Base-by-base conservation (phyloP, 2,329 filamentous ascomycete species). In the Penicillium crustosum region DNA sequence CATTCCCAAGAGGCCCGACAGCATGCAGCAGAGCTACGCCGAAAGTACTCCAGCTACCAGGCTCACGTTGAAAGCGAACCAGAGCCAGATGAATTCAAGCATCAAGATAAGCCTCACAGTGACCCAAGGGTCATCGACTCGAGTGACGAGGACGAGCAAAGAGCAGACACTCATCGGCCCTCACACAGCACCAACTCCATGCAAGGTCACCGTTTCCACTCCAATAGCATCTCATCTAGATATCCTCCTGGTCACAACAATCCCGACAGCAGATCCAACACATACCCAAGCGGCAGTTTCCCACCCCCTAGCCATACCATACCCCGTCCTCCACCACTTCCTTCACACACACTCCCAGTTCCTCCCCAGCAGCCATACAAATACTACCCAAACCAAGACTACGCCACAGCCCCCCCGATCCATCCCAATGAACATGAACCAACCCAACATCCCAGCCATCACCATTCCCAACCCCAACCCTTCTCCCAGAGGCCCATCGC, bases 51-150 rank as follows among this genome's bases (percentile, higher is more conserved):
- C 7, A 61, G 57, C 17, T 73, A 71, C 52, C 74, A 76, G 58
- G 70, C 75, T n/a, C 69, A 64, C 19, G 72, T 75, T 13, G 71
- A 73, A 54, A 76, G 68, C 43, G 74, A 76, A 29, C 56, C 66
- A 7, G 73, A 61, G 56, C 61, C 59, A 54, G 68, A 59, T 49
- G 64, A 59, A 35, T 17, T 23, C 36, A 41, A 41, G 56, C 44
- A 38, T 29, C 47, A 39, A 27, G 64, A 52, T 57, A 59, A 39
- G 1, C 39, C 29, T 48, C 52, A 21, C 25, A 44, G 35, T 17
- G 54, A 58, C 9, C 21, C 53, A 8, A 52, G 21, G 38, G 48
- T 38, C 21, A 47, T 52, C n/a, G 55, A 49, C 13, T 66, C 63
- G 15, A 62, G 60, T 35, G 64, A 64, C 21, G 63, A 63, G 38